These are phyloP conservation scores for Phialocephala sp. DNA, from an alignment of 2,329 filamentous ascomycete species.

Conservation along the genomic window DNA sequence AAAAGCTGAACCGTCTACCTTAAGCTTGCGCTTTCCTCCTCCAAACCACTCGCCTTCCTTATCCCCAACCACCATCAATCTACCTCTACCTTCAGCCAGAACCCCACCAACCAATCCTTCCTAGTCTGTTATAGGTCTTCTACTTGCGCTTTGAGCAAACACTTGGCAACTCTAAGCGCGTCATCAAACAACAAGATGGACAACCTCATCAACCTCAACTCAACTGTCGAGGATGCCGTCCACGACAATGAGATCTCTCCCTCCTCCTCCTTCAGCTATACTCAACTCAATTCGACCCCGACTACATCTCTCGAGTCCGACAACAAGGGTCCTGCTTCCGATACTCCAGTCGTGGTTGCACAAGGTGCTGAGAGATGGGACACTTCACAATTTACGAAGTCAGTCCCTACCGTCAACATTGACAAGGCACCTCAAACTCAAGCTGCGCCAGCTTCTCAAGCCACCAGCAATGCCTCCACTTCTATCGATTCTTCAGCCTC, in stretches of 20 bases:
- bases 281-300: neutral
- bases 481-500: neutral
- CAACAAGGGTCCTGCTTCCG: no score
- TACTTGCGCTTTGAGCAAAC: neutral
- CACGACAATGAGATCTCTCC: neutral
- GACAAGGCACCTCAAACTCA: no score
- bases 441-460: no score
- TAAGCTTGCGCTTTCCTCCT: neutral
- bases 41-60: neutral
- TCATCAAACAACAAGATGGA: neutral
- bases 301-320: neutral
- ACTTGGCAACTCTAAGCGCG: neutral
- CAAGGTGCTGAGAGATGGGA: no score
- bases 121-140: neutral
- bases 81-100: neutral
- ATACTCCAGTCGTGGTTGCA: no score
- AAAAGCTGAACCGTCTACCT: neutral
- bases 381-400: no score
- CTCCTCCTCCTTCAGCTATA: neutral
- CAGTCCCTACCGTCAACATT: no score
- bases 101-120: neutral
- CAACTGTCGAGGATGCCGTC: neutral
- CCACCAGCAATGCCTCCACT: no score
- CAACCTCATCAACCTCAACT: neutral
- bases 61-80: neutral